phyloP scores from a whole-genome alignment of 1,284 basidiomycete genomes.

The Meripilus lineatus region DNA sequence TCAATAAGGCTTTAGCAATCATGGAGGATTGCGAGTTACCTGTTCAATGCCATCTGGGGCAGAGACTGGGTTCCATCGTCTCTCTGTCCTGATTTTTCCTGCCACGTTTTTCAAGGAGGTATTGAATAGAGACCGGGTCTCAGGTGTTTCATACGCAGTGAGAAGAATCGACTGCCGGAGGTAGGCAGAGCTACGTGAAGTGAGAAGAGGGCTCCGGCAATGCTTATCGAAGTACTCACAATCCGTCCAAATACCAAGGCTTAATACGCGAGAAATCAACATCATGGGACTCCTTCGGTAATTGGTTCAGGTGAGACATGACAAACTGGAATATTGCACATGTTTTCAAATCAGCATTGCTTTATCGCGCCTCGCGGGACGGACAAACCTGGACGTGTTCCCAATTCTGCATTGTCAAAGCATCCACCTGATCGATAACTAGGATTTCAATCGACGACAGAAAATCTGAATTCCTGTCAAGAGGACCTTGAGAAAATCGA shows the following conservation, averaged over 20 bases:
- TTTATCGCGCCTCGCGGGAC: neutral
- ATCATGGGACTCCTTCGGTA: constrained; percentile 91
- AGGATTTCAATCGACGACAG: constrained; percentile 91
- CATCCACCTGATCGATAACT: constrained; percentile 93
- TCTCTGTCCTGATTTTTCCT: constrained; percentile 74
- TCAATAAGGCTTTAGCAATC: neutral
- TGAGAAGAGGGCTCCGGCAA: neutral
- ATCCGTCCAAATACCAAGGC: constrained; percentile 94
- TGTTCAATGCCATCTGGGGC: constrained; percentile 81
- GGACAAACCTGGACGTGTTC: constrained; percentile 83
- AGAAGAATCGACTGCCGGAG: constrained; percentile 88
- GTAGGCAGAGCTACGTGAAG: constrained; percentile 56
- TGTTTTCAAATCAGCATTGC: neutral
- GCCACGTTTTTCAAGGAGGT: constrained; percentile 74
- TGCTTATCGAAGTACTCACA: constrained; percentile 48
- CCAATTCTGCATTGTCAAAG: constrained; percentile 98
- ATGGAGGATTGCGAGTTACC: constrained; percentile 34
- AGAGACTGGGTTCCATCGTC: constrained; percentile 63
- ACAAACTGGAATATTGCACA: constrained; percentile 58
- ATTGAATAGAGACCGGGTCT: constrained; percentile 79
- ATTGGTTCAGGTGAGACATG: constrained; percentile 77
- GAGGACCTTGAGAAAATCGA: neutral
- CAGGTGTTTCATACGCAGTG: constrained; percentile 89
- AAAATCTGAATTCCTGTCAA: constrained; percentile 75
- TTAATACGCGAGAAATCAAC: constrained; percentile 97